A percentile compares a stretch with the other conserved stretches of the same genome.
Evolutionary conservation across 202 grass and related monocot genomes (phyloP).

Genomic region (Schoenoplectus triqueter): DNA sequence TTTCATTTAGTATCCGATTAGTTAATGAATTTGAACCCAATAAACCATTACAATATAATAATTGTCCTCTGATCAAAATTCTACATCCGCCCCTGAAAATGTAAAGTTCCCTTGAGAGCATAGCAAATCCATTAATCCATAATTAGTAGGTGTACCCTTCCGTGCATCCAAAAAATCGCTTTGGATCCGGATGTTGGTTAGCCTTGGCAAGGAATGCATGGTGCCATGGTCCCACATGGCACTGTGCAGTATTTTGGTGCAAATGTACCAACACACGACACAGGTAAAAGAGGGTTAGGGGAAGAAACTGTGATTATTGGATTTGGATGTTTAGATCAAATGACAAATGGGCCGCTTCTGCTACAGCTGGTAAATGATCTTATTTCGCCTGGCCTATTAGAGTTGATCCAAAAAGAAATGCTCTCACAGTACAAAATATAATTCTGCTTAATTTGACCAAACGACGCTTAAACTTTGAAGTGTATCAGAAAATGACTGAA

Average conservation of each 20-base stretch:
- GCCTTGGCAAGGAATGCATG: neutral
- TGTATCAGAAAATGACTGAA: neutral
- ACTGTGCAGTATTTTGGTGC: neutral
- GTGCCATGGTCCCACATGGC: neutral
- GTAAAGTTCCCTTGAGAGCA: neutral
- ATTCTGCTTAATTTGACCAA: no score
- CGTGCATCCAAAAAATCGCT: neutral
- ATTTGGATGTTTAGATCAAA: neutral
- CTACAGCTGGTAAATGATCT: neutral
- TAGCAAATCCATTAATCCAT: neutral
- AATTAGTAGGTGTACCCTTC: neutral
- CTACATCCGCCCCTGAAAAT: no score
- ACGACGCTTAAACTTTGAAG: neutral
- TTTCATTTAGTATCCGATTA: no score
- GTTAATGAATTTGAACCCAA: no score
- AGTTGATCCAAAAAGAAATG: no score
- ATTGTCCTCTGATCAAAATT: no score
- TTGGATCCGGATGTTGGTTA: neutral
- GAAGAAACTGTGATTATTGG: neutral
- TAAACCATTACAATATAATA: no score
- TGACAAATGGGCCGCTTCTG: neutral
- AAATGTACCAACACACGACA: constrained; percentile 12
- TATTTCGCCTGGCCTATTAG: neutral
- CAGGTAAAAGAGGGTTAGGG: no score
- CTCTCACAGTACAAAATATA: neutral